phyloP scores from a whole-genome alignment of 2,329 filamentous ascomycete species.

The Alternaria sp. region DNA sequence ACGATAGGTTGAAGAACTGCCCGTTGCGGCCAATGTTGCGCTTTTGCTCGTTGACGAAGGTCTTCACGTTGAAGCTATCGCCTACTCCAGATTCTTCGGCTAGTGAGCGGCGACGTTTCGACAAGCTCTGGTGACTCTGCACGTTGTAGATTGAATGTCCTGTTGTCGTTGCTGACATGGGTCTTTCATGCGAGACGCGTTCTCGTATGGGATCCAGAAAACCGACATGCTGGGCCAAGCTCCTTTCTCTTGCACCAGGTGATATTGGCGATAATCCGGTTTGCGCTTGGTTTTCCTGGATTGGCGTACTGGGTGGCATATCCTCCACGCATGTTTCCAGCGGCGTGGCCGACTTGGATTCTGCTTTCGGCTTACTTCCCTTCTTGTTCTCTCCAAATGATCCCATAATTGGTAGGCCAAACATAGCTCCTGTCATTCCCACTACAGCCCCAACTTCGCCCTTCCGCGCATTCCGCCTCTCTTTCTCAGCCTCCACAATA shows the following conservation, averaged over 20 bases:
- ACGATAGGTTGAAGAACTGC: conserved; percentile 28
- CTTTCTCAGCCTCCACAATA: conserved; percentile 27
- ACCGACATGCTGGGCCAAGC: conserved; percentile 23
- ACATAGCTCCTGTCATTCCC: conserved; percentile 31
- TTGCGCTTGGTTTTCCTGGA: conserved; percentile 2
- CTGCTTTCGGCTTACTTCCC: conserved; percentile 7
- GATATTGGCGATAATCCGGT: conserved; percentile 12
- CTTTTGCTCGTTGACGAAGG: conserved; percentile 31
- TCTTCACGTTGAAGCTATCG: conserved; percentile 27
- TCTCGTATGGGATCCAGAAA: conserved; percentile 29
- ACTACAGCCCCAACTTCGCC: conserved; percentile 23
- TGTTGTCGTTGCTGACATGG: conserved; percentile 23
- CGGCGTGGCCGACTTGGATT: conserved; percentile 12
- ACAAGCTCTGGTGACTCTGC: conserved; percentile 22
- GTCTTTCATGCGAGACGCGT: conserved; percentile 18
- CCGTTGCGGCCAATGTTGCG: conserved; percentile 28
- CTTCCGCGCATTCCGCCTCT: conserved; percentile 25
- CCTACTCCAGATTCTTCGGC: conserved; percentile 20
- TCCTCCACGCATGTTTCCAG: conserved; percentile 1
- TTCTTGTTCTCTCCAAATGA: conserved; percentile 26
- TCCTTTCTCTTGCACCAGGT: conserved; percentile 11
- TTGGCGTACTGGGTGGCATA: conserved; percentile 10
- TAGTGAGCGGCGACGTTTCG: conserved; percentile 22
- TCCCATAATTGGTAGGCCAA: conserved; percentile 29
- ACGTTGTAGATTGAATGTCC: conserved; percentile 30